Base-by-base conservation (phyloP, 163 green algal genomes). In the Coccomyxa subellipsoidea region DNA sequence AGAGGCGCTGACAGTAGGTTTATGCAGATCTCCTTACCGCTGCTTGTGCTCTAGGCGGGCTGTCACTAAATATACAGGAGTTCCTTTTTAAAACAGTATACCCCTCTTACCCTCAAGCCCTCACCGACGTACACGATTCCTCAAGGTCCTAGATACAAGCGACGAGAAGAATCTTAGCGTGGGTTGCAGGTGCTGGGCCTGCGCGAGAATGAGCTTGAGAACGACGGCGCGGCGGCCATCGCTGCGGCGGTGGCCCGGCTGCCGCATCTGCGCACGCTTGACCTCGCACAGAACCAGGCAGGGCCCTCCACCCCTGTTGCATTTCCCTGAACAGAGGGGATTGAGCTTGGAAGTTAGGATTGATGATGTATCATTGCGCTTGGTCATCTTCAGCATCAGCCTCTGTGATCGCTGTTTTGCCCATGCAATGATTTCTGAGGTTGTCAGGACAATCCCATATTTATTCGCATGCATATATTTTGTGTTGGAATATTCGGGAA, bases 201-300 rank as follows among this genome's bases (percentile, higher is more conserved):
- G 82, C 86, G 92, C 3, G 94, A 98, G 83, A 98, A 98, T 69
- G 94, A 97, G 89, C 87, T 98, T 66, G 95, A 94, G 76, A 90
- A 96, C 76, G 86, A 85, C 10, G 94, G 94, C 0, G 93, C 90
- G 0, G 70, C 90, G 23, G 54, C 81, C 12, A 77, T 96, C 31
- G 88, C 89, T 7, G 37, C 31, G 8, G 86, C 72, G 32, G 82
- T 90, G 38, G 38, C 76, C 7, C 37, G 31, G 29, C 66, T 84
- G 38, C 80, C 76, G 53, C 75, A 69, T 4, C 83, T 92, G 69
- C 75, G 83, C 38, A 73, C 83, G 23, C 38, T 97, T 36, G 90
- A 96, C 72, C 77, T 94, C 36, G 88, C 85, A 69, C 81, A 71
- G 39, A 97, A 97, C 86, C 90, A 92, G 85, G 83, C 94, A n/a